A percentile compares a stretch with the other conserved stretches of the same genome.
phyloP scores from a whole-genome alignment of 345 rosid species.

The Lepidium didymum region DNA sequence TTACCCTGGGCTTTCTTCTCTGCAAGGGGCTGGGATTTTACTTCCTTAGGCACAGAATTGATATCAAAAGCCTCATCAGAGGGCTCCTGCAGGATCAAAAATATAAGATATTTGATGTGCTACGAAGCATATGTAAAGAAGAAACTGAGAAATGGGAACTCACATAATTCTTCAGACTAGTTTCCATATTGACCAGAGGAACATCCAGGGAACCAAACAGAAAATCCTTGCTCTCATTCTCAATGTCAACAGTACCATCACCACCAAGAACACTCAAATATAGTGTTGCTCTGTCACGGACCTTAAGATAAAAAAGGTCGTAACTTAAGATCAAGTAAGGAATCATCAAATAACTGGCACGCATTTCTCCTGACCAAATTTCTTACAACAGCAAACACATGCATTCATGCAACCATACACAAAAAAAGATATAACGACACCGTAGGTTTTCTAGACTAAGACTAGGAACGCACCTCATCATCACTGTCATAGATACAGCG shows the following conservation, averaged over 20 bases:
- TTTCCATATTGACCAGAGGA: slow-evolving; percentile 83
- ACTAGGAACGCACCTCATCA: slow-evolving; percentile 70
- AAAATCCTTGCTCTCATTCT: slow-evolving; percentile 53
- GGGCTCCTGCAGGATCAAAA: slow-evolving; percentile 52
- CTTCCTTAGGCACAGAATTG: slow-evolving; percentile 77
- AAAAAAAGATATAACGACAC: neutral
- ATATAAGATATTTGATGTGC: slow-evolving; percentile 16
- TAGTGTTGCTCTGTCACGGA: slow-evolving; percentile 96
- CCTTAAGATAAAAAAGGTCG: slow-evolving; percentile 39
- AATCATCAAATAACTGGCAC: neutral
- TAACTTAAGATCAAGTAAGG: neutral
- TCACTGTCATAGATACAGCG: slow-evolving; percentile 92
- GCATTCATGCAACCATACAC: neutral
- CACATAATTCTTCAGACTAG: slow-evolving; percentile 85
- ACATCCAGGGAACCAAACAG: slow-evolving; percentile 79
- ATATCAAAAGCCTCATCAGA: slow-evolving; percentile 81
- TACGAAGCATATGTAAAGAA: neutral
- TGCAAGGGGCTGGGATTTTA: slow-evolving; percentile 75
- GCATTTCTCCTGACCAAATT: neutral
- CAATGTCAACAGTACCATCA: slow-evolving; percentile 59
- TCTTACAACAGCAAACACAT: neutral
- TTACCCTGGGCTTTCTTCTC: slow-evolving; percentile 94
- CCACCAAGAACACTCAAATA: slow-evolving; percentile 75
- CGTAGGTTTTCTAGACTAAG: neutral
- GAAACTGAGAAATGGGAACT: slow-evolving; percentile 28